These are phyloP conservation scores for Baudoinia panamericana DNA, from an alignment of 495 filamentous ascomycete genomes.

Conservation along the genomic window DNA sequence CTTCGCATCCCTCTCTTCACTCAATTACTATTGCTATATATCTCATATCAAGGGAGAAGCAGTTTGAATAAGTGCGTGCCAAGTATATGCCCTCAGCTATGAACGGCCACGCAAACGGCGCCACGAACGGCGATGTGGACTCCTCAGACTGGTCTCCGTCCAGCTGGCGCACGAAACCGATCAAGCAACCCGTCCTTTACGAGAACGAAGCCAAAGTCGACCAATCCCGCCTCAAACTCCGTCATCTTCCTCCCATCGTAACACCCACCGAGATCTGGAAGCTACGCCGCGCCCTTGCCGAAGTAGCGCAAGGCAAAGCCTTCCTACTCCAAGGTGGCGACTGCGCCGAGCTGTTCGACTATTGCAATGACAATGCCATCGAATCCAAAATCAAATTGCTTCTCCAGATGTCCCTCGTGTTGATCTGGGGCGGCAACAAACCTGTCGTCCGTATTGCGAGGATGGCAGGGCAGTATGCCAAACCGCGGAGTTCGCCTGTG, in stretches of 20 bases:
- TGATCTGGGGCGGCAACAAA: constrained; percentile 82
- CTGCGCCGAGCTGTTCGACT: constrained; percentile 94
- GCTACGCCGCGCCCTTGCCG: constrained; percentile 59
- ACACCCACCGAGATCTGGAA: constrained; percentile 72
- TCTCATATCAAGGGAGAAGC: too few relatives aligned
- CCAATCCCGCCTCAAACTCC: constrained; percentile 55
- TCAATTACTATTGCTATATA: too few relatives aligned
- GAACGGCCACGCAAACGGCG: neutral
- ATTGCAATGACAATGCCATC: constrained; percentile 76
- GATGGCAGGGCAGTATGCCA: constrained; percentile 95
- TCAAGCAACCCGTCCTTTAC: constrained; percentile 81
- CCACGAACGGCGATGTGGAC: neutral
- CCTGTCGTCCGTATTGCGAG: constrained; percentile 87
- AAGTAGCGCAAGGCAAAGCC: constrained; percentile 83
- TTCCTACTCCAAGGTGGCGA: constrained; percentile 95
- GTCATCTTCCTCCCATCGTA: constrained; percentile 73
- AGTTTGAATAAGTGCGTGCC: too few relatives aligned
- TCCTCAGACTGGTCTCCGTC: constrained; percentile 20
- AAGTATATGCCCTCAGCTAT: too few relatives aligned
- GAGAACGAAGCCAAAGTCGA: constrained; percentile 50
- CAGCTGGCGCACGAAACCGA: constrained; percentile 83
- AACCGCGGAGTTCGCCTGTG: constrained; percentile 79
- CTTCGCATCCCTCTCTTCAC: too few relatives aligned
- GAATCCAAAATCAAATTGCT: constrained; percentile 93
- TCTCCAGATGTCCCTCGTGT: constrained; percentile 86